Base-by-base conservation (phyloP, 2,329 filamentous ascomycete species). In the Botrytis pseudocinerea region DNA sequence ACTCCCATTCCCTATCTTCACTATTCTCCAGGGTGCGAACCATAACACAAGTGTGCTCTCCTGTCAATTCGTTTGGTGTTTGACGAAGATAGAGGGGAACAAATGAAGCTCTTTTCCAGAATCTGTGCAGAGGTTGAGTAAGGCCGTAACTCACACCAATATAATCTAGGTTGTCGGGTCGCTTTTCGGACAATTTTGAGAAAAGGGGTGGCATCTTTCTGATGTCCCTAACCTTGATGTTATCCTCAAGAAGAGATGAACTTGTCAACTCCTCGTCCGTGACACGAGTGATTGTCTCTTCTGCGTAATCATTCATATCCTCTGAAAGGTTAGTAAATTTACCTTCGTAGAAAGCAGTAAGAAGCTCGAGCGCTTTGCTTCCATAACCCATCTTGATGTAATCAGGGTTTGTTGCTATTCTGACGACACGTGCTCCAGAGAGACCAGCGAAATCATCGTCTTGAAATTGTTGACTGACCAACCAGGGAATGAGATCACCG, bases 21-120 rank as follows among this genome's bases (percentile, higher is more conserved):
- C 85, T 86, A 70, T 83, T 85, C 74, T 89, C 87, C 10, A 99
- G 86, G 2, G 94, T 92, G 73, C 94, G 90, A 66, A 99, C 87
- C 97, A 99, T 99, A 42, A 99, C 95, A 81, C 94, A 98, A 0
- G 96, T 97, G 82, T 99, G 96, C 83, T 99, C 96, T 72, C 96
- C 96, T 0, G 97, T 99, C 63, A 99, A 87, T 73, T 98, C 96
- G 81, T 98, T 99, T 69, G 96, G 87, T 3, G 97, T 99, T 84
- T 99, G 96, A 48, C 96, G 89, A 22, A 99, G 87, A 80, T 99
- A 99, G 0, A 99, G 93, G 0, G 96, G 96, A 2, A 91, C 89
- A 81, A 98, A 99, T 0, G 87, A 86, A 25, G 92, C 89, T 51
- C 93, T 92, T 83, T 98, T 97, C 96, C 96, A 99, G 86, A 99